Evolutionary conservation across 768 basidiomycete species (phyloP), one percentile per base, ranked within the genome.

Genomic region (Neoboletus subvelutipes): DNA sequence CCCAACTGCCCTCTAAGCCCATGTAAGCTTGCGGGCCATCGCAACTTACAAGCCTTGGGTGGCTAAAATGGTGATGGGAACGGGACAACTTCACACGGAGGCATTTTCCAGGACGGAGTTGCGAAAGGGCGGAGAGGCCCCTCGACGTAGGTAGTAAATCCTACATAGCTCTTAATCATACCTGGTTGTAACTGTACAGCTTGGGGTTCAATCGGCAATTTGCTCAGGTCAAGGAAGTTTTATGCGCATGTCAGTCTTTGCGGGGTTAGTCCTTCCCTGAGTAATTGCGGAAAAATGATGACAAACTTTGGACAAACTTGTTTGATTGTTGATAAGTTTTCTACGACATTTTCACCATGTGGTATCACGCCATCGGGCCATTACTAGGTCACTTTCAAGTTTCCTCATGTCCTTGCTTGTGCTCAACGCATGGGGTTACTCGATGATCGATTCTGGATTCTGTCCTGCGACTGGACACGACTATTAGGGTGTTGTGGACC

Each of bases 1-100:
- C 96, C 18, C 94, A 98, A 70, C 80, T 91, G 20, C 94, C 96
- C 28, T 76, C 82, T 52, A 94, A 93, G 74, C 94, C 95, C 20
- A 79, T 95, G 79, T 97, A 80, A 82, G 17, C 48, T 36, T 18
- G 34, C 3, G 17, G 5, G n/a, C 20, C 31, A 9, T 20, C n/a
- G 20, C 9, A 15, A 18, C 45, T 6, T n/a, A 6, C 5, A 45
- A 45, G 18, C 18, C 43, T 45, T 18, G 45, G 45, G 29, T 10
- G 22, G 26, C 15, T 26, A 13, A n/a, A n/a, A 13, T 31, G 3
- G 5, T 17, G 17, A 17, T 17, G 24, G 26, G 10, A 45, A 18
- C 24, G 26, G 11, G n/a, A 10, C 10, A 22, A 7, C 6, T 3
- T 22, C 13, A 3, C 24, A 26, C 31, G 1, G 6, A 15, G 11